These are phyloP conservation scores for Vaccinium darrowii DNA, from an alignment of 148 eudicot species.

Conservation along the genomic window DNA sequence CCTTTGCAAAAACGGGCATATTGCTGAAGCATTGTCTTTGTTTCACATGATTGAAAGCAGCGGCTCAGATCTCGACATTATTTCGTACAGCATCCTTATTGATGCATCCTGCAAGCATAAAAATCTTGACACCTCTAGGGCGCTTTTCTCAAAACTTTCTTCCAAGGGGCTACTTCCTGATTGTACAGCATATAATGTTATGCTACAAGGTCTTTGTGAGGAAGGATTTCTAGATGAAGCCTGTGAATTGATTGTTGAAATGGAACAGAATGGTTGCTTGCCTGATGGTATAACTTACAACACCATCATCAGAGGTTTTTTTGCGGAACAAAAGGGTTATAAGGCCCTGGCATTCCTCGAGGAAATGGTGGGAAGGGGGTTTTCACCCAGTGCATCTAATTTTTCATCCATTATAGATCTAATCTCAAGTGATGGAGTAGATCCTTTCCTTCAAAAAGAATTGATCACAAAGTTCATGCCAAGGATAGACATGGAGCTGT, in stretches of 20 bases:
- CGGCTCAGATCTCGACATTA: background rate
- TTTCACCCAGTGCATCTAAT: conserved; percentile 15
- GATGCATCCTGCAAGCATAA: conserved; percentile 1
- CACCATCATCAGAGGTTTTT: background rate
- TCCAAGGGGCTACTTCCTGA: conserved; percentile 8
- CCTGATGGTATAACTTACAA: conserved; percentile 12
- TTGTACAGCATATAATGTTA: background rate
- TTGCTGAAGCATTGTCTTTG: conserved; percentile 2
- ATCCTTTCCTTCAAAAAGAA: background rate
- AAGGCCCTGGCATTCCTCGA: conserved; percentile 9
- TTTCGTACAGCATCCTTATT: conserved; percentile 8
- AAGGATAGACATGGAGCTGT: background rate
- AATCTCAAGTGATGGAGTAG: background rate
- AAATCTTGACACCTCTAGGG: background rate
- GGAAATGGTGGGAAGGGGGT: conserved; percentile 13
- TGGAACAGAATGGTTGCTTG: conserved; percentile 16
- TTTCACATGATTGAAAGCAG: conserved; percentile 2
- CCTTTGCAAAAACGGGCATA: conserved; percentile 6
- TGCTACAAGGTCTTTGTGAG: background rate
- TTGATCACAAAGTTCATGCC: background rate
- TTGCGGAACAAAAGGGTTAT: background rate
- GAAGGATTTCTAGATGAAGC: conserved; percentile 12
- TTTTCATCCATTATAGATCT: conserved; percentile 5
- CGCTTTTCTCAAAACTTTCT: background rate
- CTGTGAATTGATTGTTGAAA: conserved; percentile 8